A percentile compares a stretch with the other conserved stretches of the same genome.
Evolutionary conservation across 345 rosid genomes (phyloP).

Genomic region (Cardamine resedifolia): DNA sequence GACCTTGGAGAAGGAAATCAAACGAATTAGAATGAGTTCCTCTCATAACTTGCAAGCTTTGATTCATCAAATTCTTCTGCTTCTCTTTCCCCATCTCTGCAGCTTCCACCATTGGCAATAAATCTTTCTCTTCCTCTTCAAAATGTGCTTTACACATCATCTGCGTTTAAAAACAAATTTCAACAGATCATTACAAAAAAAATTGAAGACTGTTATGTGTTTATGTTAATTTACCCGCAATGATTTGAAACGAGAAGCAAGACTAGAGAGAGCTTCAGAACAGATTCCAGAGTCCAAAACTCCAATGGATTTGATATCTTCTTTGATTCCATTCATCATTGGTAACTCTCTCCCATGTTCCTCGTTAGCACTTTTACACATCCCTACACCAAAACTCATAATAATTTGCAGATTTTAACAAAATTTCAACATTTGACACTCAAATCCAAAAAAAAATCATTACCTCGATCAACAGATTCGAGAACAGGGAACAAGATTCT

Average conservation of each 20-base stretch:
- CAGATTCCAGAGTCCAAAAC: slow-evolving; percentile 53
- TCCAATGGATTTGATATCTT: slow-evolving; percentile 62
- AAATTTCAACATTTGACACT: too few species aligned
- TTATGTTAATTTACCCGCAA: slow-evolving; percentile 41
- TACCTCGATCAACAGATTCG: slow-evolving; percentile 67
- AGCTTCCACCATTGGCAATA: slow-evolving; percentile 66
- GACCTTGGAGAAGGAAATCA: slow-evolving; percentile 54
- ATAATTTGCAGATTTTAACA: too few species aligned
- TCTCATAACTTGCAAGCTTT: slow-evolving; percentile 56
- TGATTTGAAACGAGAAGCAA: slow-evolving; percentile 55
- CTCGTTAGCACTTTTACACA: slow-evolving; percentile 59
- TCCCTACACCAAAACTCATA: too few species aligned
- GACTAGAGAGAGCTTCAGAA: slow-evolving; percentile 52
- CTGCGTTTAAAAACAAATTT: slow-evolving; percentile 31
- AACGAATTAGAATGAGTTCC: slow-evolving; percentile 55
- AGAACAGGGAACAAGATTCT: slow-evolving; percentile 62
- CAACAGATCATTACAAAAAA: not conserved
- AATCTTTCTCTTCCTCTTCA: slow-evolving; percentile 60
- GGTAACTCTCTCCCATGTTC: slow-evolving; percentile 78
- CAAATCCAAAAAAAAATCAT: too few species aligned
- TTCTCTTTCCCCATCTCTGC: slow-evolving; percentile 60
- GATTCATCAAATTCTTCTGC: slow-evolving; percentile 43
- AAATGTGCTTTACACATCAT: slow-evolving; percentile 57
- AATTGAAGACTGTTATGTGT: not conserved
- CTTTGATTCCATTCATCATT: slow-evolving; percentile 69